phyloP scores from a whole-genome alignment of 768 basidiomycete species.

The Collybia sordida region DNA sequence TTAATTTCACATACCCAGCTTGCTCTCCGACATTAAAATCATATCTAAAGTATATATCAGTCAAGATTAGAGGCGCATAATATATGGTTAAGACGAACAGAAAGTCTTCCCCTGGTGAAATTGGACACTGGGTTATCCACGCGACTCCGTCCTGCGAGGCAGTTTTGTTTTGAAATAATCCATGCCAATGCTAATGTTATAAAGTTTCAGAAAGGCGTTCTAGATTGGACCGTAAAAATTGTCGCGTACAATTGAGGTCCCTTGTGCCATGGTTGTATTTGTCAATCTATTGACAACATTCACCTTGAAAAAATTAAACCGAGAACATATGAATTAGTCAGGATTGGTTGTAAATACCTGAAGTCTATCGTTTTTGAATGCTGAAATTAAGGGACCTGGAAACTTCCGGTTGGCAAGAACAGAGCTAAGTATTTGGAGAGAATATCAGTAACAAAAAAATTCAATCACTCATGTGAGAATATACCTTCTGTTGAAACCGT shows the following conservation, averaged over 20 bases:
- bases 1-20: too few relatives aligned
- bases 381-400: constrained; percentile 29
- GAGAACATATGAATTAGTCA: too few relatives aligned
- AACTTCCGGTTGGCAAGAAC: constrained; percentile 6
- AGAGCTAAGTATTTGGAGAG: not conserved
- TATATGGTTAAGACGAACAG: constrained; percentile 18
- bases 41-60: too few relatives aligned
- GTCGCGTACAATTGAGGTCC: constrained; percentile 18
- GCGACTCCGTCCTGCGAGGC: constrained; percentile 14
- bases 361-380: constrained; percentile 20
- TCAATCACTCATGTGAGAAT: constrained; percentile 5
- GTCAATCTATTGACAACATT: constrained; percentile 18
- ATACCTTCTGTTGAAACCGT: constrained; percentile 43
- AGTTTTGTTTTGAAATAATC: constrained; percentile 8
- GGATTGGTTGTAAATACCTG: not conserved
- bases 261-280: constrained; percentile 16
- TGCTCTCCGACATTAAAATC: too few relatives aligned
- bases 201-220: constrained; percentile 6
- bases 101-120: constrained; percentile 27
- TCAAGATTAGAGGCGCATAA: too few relatives aligned
- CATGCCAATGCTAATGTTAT: constrained; percentile 14
- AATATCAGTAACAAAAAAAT: not conserved
- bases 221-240: constrained; percentile 1
- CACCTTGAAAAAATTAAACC: not conserved
- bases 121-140: constrained; percentile 36